Percentiles rank a stretch among this genome's conserved stretches.
phyloP scores from a whole-genome alignment of 306 rosid species.

The Canavalia gladiata region DNA sequence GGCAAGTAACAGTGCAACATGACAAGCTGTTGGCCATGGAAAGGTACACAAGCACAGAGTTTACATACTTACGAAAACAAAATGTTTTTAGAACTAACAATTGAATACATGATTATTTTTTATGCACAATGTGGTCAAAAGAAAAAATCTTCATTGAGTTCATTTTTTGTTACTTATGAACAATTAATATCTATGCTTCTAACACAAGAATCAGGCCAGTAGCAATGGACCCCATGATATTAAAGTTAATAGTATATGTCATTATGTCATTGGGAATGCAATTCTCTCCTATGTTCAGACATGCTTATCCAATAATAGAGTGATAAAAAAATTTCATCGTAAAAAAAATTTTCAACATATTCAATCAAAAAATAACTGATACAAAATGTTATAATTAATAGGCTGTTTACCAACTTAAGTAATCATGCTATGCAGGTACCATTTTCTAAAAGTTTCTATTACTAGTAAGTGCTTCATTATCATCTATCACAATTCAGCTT shows the following conservation, averaged over 20 bases:
- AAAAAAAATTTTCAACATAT: neutral
- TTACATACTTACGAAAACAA: neutral
- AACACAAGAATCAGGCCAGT: neutral
- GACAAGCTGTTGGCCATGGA: neutral
- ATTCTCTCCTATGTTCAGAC: slow-evolving; percentile 4
- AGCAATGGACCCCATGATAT: too few relatives aligned
- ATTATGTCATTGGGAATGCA: neutral
- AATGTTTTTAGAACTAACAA: neutral
- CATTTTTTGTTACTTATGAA: neutral
- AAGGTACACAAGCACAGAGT: neutral
- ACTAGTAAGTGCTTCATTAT: neutral
- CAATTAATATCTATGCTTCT: neutral
- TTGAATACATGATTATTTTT: neutral
- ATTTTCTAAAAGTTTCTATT: slow-evolving; percentile 10
- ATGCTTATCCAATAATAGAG: neutral
- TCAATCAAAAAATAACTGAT: neutral
- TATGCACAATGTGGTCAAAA: neutral
- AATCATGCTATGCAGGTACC: neutral
- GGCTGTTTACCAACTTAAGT: neutral
- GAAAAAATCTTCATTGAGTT: neutral
- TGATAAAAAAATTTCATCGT: neutral
- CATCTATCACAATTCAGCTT: slow-evolving; percentile 6
- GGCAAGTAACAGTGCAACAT: neutral
- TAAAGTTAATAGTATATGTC: neutral
- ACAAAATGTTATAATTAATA: neutral